A percentile compares a stretch with the other conserved stretches of the same genome.
phyloP scores from a whole-genome alignment of 2,329 filamentous ascomycete species.

The Anisogramma anomala region DNA sequence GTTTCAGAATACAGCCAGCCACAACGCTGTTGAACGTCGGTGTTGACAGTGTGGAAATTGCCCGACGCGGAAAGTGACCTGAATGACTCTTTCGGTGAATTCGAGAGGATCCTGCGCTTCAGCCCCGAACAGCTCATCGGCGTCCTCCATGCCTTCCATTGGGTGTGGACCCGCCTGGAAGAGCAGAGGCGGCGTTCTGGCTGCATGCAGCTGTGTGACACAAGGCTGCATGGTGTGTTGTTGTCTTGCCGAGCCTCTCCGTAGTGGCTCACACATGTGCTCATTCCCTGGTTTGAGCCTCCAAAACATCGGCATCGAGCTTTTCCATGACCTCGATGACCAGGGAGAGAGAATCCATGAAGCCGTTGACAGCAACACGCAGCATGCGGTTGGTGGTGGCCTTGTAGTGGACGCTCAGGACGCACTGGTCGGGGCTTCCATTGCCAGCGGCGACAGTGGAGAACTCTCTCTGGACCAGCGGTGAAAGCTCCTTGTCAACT shows the following conservation, averaged over 20 bases:
- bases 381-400: constrained; percentile 95
- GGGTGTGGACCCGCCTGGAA: not conserved
- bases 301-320: constrained; percentile 72
- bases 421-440: constrained; percentile 21
- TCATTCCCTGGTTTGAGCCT: constrained; percentile 14
- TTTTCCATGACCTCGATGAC: constrained; percentile 85
- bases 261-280: not conserved
- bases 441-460: constrained; percentile 7
- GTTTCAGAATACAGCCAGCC: not conserved
- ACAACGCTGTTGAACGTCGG: no score
- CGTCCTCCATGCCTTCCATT: not conserved
- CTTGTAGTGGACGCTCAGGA: constrained; percentile 65
- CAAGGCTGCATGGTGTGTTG: not conserved
- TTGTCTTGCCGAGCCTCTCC: not conserved
- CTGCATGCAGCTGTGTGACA: not conserved
- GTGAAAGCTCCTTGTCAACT: constrained; percentile 83
- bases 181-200: not conserved
- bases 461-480: constrained; percentile 27
- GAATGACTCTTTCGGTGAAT: not conserved
- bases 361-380: constrained; percentile 88
- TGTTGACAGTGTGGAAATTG: no score
- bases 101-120: not conserved
- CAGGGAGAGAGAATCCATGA: constrained; percentile 80
- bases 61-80: not conserved
- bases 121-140: not conserved